Percentiles rank a stretch among this genome's conserved stretches.
These are phyloP conservation scores for Cercospora berteroae DNA, from an alignment of 2,329 filamentous ascomycete genomes.

Conservation along the genomic window DNA sequence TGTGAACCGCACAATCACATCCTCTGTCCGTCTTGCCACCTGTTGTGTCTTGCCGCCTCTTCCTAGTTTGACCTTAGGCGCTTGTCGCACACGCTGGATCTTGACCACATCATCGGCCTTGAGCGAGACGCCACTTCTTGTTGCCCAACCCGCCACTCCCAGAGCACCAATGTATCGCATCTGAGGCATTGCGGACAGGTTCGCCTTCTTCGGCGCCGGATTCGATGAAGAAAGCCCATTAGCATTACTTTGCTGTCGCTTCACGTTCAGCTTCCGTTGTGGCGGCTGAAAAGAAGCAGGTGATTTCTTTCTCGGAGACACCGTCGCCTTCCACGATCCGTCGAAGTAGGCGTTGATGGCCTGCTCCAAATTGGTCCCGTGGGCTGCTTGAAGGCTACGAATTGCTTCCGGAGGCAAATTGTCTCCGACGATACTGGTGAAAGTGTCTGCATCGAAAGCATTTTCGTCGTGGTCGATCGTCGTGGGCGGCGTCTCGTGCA, in stretches of 20 bases:
- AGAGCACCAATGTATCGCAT: slow-evolving; percentile 85
- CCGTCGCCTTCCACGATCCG: slow-evolving; percentile 56
- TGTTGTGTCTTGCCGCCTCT: slow-evolving; percentile 45
- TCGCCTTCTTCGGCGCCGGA: slow-evolving; percentile 16
- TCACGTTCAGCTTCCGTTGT: slow-evolving; percentile 17
- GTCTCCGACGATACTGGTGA: slow-evolving; percentile 59
- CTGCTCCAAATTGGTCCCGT: slow-evolving; percentile 56
- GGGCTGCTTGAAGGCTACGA: slow-evolving; percentile 49
- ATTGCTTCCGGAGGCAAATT: slow-evolving; percentile 47
- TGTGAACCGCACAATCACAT: slow-evolving; percentile 90
- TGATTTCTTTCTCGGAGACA: slow-evolving; percentile 23
- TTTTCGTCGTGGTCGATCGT: slow-evolving; percentile 23
- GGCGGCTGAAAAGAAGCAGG: slow-evolving; percentile 11
- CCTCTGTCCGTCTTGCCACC: slow-evolving; percentile 65
- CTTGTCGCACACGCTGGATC: slow-evolving; percentile 81
- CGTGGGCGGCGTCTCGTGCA: slow-evolving; percentile 27
- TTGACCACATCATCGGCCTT: slow-evolving; percentile 78
- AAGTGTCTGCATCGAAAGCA: slow-evolving; percentile 55
- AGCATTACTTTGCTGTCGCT: slow-evolving; percentile 8
- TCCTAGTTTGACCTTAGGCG: slow-evolving; percentile 50
- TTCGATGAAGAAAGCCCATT: slow-evolving; percentile 1
- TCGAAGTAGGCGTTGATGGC: slow-evolving; percentile 66
- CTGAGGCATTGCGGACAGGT: slow-evolving; percentile 48
- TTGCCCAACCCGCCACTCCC: slow-evolving; percentile 88
- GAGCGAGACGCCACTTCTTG: slow-evolving; percentile 72